A percentile compares a stretch with the other conserved stretches of the same genome.
phyloP scores from a whole-genome alignment of 2,329 filamentous ascomycete species.

The Sporothrix protearum region DNA sequence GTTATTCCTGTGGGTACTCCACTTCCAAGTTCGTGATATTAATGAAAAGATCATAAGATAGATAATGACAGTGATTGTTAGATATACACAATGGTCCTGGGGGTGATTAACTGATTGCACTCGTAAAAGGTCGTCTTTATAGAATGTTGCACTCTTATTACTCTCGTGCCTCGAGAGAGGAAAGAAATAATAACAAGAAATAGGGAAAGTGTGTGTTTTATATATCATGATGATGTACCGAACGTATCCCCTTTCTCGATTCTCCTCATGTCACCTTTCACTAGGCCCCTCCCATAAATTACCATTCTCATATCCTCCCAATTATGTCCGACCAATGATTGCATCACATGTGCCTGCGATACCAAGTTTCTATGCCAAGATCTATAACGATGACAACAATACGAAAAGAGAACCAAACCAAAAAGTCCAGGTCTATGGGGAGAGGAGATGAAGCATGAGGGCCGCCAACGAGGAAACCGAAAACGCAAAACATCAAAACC shows the following conservation, averaged over 20 bases:
- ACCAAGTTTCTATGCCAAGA: background rate
- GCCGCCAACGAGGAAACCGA: background rate
- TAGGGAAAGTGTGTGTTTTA: background rate
- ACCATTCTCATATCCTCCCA: background rate
- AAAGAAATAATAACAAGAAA: background rate
- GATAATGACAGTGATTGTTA: too few relatives aligned
- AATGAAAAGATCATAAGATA: too few relatives aligned
- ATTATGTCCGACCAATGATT: background rate
- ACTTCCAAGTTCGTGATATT: too few relatives aligned
- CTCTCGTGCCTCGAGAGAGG: background rate
- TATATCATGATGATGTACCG: background rate
- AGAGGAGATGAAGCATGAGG: background rate
- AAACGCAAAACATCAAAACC: background rate
- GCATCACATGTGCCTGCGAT: background rate
- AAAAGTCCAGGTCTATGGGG: background rate
- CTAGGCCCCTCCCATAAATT: background rate
- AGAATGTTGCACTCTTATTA: background rate
- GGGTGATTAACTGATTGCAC: background rate
- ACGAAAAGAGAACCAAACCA: background rate
- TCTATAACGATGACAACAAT: background rate
- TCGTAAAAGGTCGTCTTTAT: slow-evolving; percentile 2
- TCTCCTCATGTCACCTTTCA: background rate
- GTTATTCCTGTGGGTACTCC: too few relatives aligned
- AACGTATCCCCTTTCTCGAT: background rate
- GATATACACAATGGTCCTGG: too few relatives aligned